A percentile compares a stretch with the other conserved stretches of the same genome.
Conservation (phyloP, 1,139 yeast species). For the Debaryomyces singareniensis region DNA sequence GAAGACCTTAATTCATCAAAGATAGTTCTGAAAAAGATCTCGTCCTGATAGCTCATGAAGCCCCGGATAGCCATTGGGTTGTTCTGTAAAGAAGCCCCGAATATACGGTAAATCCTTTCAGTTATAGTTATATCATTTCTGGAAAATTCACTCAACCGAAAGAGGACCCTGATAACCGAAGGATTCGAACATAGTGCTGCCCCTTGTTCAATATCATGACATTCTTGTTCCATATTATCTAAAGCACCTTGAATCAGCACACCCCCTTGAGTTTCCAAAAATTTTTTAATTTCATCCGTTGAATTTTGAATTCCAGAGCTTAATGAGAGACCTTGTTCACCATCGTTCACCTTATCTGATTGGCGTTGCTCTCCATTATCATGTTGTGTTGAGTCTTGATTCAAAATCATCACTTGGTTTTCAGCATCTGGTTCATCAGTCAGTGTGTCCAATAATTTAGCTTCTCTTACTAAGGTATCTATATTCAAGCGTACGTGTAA, state of each 20-base stretch:
- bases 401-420: constrained; percentile 7
- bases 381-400: background rate
- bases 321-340: constrained; percentile 11
- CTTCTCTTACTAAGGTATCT: constrained; percentile 63
- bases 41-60: constrained; percentile 12
- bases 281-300: constrained; percentile 17
- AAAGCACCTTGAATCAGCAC: constrained; percentile 24
- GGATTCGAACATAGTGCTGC: constrained; percentile 24
- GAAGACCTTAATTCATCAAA: constrained; percentile 12
- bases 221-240: constrained; percentile 48
- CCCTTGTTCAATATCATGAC: constrained; percentile 66
- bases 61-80: constrained; percentile 55
- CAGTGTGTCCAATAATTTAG: constrained; percentile 42
- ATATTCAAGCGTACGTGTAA: constrained; percentile 66
- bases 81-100: constrained; percentile 60
- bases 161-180: constrained; percentile 9
- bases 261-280: constrained; percentile 5
- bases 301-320: constrained; percentile 17
- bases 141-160: constrained; percentile 12
- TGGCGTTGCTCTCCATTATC: constrained; percentile 7
- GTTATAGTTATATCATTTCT: constrained; percentile 13
- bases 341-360: constrained; percentile 5
- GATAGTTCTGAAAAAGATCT: constrained; percentile 10
- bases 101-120: constrained; percentile 45
- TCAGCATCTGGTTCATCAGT: constrained; percentile 3